Base-by-base conservation (phyloP, 2,329 filamentous ascomycete species). In the Furcasterigmium sp. region DNA sequence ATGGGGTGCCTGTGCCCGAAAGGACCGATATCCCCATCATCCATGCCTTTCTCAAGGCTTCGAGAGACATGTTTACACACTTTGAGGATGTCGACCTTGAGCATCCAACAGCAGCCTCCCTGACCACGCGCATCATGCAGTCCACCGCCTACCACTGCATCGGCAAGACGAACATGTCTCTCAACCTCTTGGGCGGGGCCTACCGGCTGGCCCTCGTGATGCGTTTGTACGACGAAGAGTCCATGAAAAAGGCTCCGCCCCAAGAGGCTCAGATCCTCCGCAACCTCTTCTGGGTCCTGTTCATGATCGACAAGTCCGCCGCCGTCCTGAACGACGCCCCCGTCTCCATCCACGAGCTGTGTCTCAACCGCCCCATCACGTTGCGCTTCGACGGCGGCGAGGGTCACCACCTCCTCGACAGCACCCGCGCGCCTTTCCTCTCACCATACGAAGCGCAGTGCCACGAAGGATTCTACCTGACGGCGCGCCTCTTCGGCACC, bases 181-280 rank as follows among this genome's bases (percentile, higher is more conserved):
- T 68, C 67, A 64, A 69, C 37, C 67, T 70, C 3, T 68, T 70
- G 48, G 68, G 68, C 3, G 67, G 71, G 45, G 68, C 67, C 1
- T 63, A 61, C 4, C 55, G 67, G 2, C 58, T 71, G 5, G 63
- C 61, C 0, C 68, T 70, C 47, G 60, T 63, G 2, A 70, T 71
- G 65, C 57, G 64, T 13, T 47, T 71, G 25, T 60, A 70, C 32
- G 60, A 69, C 6, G 68, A 71, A 45, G 52, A 56, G 0, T 63
- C 65, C 0, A 45, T 65, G 0, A 54, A 63, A 15, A 59, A 56
- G 0, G 48, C 69, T 2, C 47, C 32, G 5, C 57, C 59, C 0
- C 51, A 69, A 2, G 67, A 70, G 41, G 65, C 63, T 0, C 65
- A 68, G 28, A 21, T 67, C 20, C 55, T 63, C 0, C 53, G 64